Conservation (phyloP, 176 grass and related monocot genomes). For the Pharus latifolius region DNA sequence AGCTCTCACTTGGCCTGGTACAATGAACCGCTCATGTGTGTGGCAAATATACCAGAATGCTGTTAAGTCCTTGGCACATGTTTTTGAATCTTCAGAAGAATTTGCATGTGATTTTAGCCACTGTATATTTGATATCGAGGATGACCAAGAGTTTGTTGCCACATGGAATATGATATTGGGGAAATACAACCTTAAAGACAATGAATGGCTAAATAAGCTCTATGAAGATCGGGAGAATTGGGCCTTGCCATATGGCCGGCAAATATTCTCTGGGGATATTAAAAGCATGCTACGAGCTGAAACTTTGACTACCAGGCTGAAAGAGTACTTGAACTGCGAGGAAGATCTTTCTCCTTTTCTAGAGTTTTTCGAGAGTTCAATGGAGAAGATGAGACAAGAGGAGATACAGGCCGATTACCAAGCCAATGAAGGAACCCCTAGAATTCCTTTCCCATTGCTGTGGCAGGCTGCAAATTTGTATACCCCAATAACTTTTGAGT, state of each 20-base stretch:
- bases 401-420: conserved; percentile 79
- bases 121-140: conserved; percentile 69
- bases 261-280: conserved; percentile 65
- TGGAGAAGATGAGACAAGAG: conserved; percentile 49
- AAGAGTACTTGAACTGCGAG: conserved; percentile 35
- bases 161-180: conserved; percentile 67
- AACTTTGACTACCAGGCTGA: conserved; percentile 29
- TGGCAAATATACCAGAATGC: conserved; percentile 84
- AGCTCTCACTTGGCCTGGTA: conserved; percentile 47
- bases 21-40: conserved; percentile 43
- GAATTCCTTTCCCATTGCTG: conserved; percentile 49
- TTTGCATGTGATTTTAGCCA: conserved; percentile 55
- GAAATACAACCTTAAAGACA: conserved; percentile 65
- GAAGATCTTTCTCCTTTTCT: conserved; percentile 47
- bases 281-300: conserved; percentile 49
- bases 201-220: conserved; percentile 51
- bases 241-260: conserved; percentile 40
- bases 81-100: conserved; percentile 35
- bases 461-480: conserved; percentile 82
- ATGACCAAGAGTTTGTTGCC: conserved; percentile 62
- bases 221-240: conserved; percentile 70
- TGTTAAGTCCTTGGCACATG: conserved; percentile 37
- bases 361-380: conserved; percentile 36
- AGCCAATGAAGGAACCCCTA: conserved; percentile 34
- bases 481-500: conserved; percentile 47